Percentiles rank a stretch among this genome's conserved stretches.
phyloP scores from a whole-genome alignment of 345 rosid species.

The Hibiscus trionum region DNA sequence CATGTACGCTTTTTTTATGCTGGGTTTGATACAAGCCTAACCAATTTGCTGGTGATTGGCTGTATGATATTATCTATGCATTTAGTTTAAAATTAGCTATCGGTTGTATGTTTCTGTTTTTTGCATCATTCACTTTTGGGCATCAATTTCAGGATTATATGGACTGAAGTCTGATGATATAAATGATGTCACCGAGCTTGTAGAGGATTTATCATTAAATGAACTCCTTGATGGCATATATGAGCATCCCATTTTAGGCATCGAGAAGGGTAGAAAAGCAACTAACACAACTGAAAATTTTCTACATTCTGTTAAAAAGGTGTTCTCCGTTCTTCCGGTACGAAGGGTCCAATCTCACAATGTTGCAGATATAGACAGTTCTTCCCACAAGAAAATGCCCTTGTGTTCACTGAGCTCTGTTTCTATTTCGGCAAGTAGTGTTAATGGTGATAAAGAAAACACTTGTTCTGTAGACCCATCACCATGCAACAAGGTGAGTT shows the following conservation, averaged over 20 bases:
- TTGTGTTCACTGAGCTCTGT: conserved; percentile 33
- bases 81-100: conserved; percentile 3
- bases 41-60: background rate
- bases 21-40: background rate
- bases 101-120: background rate
- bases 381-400: conserved; percentile 29
- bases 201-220: conserved; percentile 60
- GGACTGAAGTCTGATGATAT: conserved; percentile 79
- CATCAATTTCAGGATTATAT: conserved; percentile 52
- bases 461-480: conserved; percentile 29
- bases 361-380: conserved; percentile 43
- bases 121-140: conserved; percentile 16
- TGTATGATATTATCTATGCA: background rate
- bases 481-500: conserved; percentile 58
- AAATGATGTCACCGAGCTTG: conserved; percentile 58
- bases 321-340: conserved; percentile 50
- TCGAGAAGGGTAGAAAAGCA: conserved; percentile 55
- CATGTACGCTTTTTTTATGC: background rate
- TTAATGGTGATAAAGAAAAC: conserved; percentile 41
- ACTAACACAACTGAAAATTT: conserved; percentile 16
- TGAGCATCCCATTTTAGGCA: conserved; percentile 47
- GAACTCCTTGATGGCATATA: conserved; percentile 74
- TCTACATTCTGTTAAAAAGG: conserved; percentile 52
- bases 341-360: conserved; percentile 39
- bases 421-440: conserved; percentile 29